Conservation (phyloP, 352 stramenopile species). For the Phytophthora sp. region DNA sequence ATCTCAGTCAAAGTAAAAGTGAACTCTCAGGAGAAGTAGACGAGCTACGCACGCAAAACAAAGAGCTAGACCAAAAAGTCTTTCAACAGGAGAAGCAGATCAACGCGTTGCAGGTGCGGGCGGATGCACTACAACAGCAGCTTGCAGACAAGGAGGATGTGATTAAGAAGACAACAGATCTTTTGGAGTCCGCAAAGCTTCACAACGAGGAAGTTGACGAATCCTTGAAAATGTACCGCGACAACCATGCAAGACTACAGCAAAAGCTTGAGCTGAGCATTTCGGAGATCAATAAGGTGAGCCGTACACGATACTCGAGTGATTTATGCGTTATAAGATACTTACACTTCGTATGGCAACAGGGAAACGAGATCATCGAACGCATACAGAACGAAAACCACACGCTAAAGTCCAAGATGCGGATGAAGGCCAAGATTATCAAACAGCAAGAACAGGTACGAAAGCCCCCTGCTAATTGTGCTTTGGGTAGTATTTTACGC, state of each 20-base stretch:
- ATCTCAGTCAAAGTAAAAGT: slow-evolving; percentile 56
- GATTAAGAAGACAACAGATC: slow-evolving; percentile 71
- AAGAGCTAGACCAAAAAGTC: slow-evolving; percentile 77
- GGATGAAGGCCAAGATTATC: slow-evolving; percentile 90
- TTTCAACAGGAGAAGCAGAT: slow-evolving; percentile 89
- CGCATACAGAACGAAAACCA: slow-evolving; percentile 87
- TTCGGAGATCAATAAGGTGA: slow-evolving; percentile 91
- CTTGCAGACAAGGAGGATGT: slow-evolving; percentile 80
- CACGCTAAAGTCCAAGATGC: slow-evolving; percentile 78
- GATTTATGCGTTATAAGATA: neutral
- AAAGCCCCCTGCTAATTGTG: neutral
- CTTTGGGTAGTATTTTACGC: no score
- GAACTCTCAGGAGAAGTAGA: slow-evolving; percentile 56
- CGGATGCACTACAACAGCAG: slow-evolving; percentile 76
- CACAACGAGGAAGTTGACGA: slow-evolving; percentile 89
- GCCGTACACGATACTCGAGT: neutral
- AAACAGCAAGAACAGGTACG: slow-evolving; percentile 87
- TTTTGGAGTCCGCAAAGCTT: slow-evolving; percentile 65
- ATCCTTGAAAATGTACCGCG: slow-evolving; percentile 87
- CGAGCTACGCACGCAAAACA: slow-evolving; percentile 69
- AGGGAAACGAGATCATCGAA: slow-evolving; percentile 92
- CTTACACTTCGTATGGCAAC: slow-evolving; percentile 2
- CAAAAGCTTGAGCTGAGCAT: slow-evolving; percentile 91
- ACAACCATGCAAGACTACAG: slow-evolving; percentile 83
- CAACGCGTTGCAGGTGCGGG: slow-evolving; percentile 76